Conservation (phyloP, 306 rosid genomes). For the Crotalaria pallida region DNA sequence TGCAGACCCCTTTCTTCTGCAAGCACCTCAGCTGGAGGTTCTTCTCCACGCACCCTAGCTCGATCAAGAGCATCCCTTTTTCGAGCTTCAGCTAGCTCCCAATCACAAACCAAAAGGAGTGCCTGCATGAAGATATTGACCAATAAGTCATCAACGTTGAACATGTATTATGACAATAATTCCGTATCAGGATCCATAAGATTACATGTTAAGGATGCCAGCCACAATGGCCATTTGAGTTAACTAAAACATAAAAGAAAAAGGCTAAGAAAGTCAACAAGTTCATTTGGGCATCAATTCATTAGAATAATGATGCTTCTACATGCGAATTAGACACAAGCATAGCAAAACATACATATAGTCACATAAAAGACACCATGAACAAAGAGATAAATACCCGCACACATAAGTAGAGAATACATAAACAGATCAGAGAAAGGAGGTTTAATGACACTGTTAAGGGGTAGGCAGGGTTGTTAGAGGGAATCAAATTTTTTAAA, state of each 20-base stretch:
- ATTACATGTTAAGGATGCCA: conserved; percentile 8
- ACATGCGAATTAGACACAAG: neutral
- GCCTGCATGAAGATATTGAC: conserved; percentile 50
- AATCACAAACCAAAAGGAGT: conserved; percentile 82
- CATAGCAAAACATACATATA: neutral
- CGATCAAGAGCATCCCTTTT: conserved; percentile 90
- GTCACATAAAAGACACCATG: neutral
- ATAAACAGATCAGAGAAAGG: neutral
- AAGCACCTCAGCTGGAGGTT: conserved; percentile 90
- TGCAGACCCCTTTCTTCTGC: conserved; percentile 98
- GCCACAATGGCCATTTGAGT: neutral
- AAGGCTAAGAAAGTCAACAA: neutral
- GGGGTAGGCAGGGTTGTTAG: too few relatives aligned
- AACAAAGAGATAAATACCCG: neutral
- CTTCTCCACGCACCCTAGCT: conserved; percentile 97
- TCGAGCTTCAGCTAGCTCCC: conserved; percentile 93
- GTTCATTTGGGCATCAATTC: neutral
- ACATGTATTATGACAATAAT: neutral
- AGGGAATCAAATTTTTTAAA: too few relatives aligned
- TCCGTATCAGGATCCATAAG: neutral
- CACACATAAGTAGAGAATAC: neutral
- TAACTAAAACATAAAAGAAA: neutral
- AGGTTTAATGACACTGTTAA: neutral
- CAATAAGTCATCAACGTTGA: conserved; percentile 17
- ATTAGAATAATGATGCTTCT: neutral